These are phyloP conservation scores for Arthrobotrys sinensis DNA, from an alignment of 2,329 filamentous ascomycete species.

Conservation along the genomic window DNA sequence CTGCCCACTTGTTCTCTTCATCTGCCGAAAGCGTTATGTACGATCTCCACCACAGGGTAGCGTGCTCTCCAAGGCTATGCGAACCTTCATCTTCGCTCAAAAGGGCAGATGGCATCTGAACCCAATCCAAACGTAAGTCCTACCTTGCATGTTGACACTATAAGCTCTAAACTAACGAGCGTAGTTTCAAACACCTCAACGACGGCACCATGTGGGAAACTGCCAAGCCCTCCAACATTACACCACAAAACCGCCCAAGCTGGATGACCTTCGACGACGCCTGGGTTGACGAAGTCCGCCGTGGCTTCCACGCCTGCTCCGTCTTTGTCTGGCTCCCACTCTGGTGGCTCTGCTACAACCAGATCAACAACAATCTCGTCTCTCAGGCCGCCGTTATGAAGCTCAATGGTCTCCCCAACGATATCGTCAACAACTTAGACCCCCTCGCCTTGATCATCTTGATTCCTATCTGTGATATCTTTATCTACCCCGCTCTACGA, in stretches of 20 bases:
- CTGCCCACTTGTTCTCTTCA: slow-evolving; percentile 75
- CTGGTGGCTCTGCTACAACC: slow-evolving; percentile 74
- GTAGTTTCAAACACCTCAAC: slow-evolving; percentile 71
- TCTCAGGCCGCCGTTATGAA: slow-evolving; percentile 77
- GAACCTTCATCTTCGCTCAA: slow-evolving; percentile 74
- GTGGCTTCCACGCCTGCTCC: slow-evolving; percentile 77
- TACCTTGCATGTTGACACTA: neutral
- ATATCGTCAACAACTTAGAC: slow-evolving; percentile 65
- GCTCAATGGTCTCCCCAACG: slow-evolving; percentile 67
- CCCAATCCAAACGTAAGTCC: slow-evolving; percentile 72
- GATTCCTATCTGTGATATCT: slow-evolving; percentile 64
- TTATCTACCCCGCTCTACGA: slow-evolving; percentile 57
- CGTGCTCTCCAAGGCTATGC: slow-evolving; percentile 77
- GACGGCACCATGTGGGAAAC: slow-evolving; percentile 76
- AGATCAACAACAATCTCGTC: slow-evolving; percentile 74
- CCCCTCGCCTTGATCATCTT: slow-evolving; percentile 64
- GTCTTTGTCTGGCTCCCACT: slow-evolving; percentile 75
- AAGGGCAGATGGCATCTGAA: slow-evolving; percentile 77
- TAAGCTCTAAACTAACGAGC: slow-evolving; percentile 16
- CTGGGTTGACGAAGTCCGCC: slow-evolving; percentile 84
- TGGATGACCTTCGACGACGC: slow-evolving; percentile 89
- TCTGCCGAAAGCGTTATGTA: slow-evolving; percentile 76
- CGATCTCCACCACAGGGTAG: slow-evolving; percentile 79
- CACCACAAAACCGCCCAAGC: slow-evolving; percentile 72
- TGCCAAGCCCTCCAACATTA: slow-evolving; percentile 78